Evolutionary conservation across 345 rosid species (phyloP), one percentile per base, ranked within the genome.

Genomic region (Jatropha curcas): DNA sequence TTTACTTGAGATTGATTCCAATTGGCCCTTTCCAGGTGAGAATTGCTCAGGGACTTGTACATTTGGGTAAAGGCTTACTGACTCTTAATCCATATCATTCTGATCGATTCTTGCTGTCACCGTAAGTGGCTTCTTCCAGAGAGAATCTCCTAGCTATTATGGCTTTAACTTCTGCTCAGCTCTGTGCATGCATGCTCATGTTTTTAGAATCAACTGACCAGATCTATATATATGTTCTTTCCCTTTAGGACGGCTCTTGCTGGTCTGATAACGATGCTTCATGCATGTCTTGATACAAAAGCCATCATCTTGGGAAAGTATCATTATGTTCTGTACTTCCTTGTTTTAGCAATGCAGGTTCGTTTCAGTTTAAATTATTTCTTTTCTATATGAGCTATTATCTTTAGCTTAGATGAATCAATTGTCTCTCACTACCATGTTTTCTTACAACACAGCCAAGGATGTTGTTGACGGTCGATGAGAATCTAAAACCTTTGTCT

Each of bases 321-420:
- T 77, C 99, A 95, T 33, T 92, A 86, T 53, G 90, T 91, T 52
- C 92, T 95, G 45, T 95, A 95, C 83, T 95, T 86, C 82, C 89
- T 95, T 60, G 96, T 88, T 31, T 76, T 95, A 85, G 98, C 98
- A 25, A 95, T 95, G 96, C 98, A 94, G 97, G 98, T 92, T 67
- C 20, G 72, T 77, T 50, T 71, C 56, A 66, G 67, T 65, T 28
- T 43, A 33, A 20, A 14, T 39, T 45, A 16, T 14, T 13, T 31
- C n/a, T 6, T 16, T 37, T 14, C 27, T 51, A n/a, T 45, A 3
- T 20, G 1, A 60, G 51, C 17, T 24, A 41, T 41, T 2, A 41
- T 4, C 12, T 37, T 17, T 12, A 41, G 67, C 5, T 7, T 3
- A 55, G 41, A 28, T 46, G 19, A 13, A 41, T 62, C 35, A 17